Evolutionary conservation across 768 basidiomycete genomes (phyloP).

Genomic region (Phallus indusiatus): DNA sequence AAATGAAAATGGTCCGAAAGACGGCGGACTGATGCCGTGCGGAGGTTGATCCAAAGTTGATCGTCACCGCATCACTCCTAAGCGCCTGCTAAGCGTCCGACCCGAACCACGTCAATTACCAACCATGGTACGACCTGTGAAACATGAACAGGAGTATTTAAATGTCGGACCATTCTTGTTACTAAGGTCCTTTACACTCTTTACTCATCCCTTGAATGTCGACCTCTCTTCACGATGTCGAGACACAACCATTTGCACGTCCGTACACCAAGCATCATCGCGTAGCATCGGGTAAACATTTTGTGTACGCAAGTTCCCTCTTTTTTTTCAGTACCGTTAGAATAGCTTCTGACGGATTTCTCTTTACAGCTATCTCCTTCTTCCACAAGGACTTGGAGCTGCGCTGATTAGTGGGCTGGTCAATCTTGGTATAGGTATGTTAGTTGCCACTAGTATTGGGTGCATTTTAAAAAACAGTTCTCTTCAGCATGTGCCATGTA

Average conservation of each 20-base stretch:
- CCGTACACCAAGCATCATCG: neutral
- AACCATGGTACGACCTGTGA: neutral
- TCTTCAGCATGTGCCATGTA: slow-evolving; percentile 1
- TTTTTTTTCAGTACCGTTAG: neutral
- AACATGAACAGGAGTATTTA: neutral
- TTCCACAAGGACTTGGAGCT: neutral
- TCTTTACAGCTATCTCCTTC: neutral
- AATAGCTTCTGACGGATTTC: neutral
- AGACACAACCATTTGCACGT: neutral
- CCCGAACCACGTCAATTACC: neutral
- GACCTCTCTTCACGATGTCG: neutral
- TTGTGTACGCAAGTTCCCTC: neutral
- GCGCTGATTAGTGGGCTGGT: neutral
- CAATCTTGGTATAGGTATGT: slow-evolving; percentile 1
- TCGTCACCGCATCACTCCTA: no score
- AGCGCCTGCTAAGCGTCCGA: no score
- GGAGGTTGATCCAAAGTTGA: no score
- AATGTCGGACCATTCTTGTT: neutral
- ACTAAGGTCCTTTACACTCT: neutral
- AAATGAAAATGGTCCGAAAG: no score
- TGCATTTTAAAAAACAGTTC: neutral
- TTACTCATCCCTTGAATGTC: neutral
- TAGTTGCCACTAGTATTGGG: neutral
- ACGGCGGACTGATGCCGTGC: no score
- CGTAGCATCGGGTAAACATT: neutral